These are phyloP conservation scores for Actinomortierella wolfii DNA, from an alignment of 371 early-diverging fungal species.

Conservation along the genomic window DNA sequence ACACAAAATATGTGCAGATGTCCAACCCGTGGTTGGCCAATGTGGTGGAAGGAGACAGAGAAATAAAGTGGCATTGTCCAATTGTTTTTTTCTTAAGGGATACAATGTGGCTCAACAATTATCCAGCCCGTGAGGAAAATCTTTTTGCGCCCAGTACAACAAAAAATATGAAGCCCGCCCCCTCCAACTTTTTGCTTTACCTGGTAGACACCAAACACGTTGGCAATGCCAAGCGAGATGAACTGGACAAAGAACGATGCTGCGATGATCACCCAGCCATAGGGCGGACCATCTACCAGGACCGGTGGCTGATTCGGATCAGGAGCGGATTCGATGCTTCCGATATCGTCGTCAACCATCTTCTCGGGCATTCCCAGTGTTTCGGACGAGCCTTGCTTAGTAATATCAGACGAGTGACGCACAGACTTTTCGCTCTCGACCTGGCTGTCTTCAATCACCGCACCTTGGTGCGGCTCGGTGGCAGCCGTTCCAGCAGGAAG, in stretches of 20 bases:
- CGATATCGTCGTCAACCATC: conserved; percentile 6
- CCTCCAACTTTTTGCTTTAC: conserved; percentile 6
- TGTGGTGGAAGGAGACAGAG: too few species aligned
- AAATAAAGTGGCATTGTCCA: too few species aligned
- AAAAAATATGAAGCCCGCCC: neutral
- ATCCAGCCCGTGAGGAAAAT: neutral
- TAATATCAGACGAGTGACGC: too few species aligned
- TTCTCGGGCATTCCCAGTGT: too few species aligned
- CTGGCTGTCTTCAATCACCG: too few species aligned
- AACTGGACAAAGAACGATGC: conserved; percentile 50
- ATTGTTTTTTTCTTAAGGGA: neutral
- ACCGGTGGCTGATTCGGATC: conserved; percentile 10
- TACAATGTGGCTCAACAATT: neutral
- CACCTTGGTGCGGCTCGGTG: too few species aligned
- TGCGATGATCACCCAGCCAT: conserved; percentile 52
- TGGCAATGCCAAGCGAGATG: conserved; percentile 51
- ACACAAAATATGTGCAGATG: too few species aligned
- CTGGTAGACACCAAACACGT: conserved; percentile 53
- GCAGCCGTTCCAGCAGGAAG: too few species aligned
- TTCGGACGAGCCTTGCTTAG: too few species aligned
- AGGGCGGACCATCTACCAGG: conserved; percentile 20
- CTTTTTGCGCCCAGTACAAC: neutral
- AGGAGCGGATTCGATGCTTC: conserved; percentile 4
- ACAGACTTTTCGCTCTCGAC: too few species aligned
- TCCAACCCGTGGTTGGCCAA: too few species aligned